Base-by-base conservation (phyloP, 164 flowering plant species). In the Vitis rupestris region DNA sequence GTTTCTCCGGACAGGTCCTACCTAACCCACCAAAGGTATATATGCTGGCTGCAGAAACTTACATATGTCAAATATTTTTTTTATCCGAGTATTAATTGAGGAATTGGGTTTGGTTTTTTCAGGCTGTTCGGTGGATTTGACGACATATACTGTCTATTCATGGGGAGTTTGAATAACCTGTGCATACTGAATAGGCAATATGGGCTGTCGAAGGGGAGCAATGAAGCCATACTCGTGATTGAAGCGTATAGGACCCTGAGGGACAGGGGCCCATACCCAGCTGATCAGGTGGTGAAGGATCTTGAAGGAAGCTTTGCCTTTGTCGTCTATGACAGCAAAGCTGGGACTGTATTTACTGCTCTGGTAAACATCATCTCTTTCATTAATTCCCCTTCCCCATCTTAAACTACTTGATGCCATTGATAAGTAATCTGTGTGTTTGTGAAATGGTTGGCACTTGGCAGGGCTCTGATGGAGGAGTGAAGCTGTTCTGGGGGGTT, bases 241-340 rank as follows among this genome's bases (percentile, higher is more conserved):
- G 96, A 93, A 70, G 98, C 97, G 0, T 95, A 91, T 59, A 66
- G 90, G 62, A 94, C 99, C 1, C 87, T 94, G 1, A 73, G 98
- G 1, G 98, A 94, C 74, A 75, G 99, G 1, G 93, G 94, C 10
- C 97, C 97, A 0, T 94, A 92, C 64, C 99, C 99, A 0, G 97
- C 96, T 30, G 98, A 94, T 70, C 98, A 95, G 74, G 99, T 95
- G 19, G 71, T 95, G 1, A 93, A 91, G 84, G 97, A 86, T 72
- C 82, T 95, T 37, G 88, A 88, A 1, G 98, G 99, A 3, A 86
- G 90, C 74, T 95, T 93, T 68, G 90, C 90, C 19, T 95, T 95
- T 68, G 85, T 95, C 54, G 69, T 95, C 65, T 95, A 82, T 66
- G 99, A 95, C 67, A 75, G 84, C 84, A 86, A 80, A 70, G 77